Evolutionary conservation across 352 stramenopile species (phyloP).

Genomic region (Globisporangium orthogonon): DNA sequence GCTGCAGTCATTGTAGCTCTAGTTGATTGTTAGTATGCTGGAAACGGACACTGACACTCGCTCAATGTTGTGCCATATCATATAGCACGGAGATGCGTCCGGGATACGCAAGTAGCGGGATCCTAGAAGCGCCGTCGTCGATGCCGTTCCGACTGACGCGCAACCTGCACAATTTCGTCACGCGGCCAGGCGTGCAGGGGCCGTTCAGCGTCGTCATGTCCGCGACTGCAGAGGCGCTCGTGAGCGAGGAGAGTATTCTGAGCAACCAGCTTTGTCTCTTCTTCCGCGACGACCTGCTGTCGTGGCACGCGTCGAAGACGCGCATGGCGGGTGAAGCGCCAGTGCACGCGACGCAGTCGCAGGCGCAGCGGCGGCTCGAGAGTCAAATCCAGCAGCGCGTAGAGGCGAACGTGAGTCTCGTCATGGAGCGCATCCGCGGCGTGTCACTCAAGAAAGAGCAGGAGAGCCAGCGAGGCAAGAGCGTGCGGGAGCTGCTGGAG

Average conservation of each 20-base stretch:
- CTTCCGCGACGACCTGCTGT: conserved; percentile 85
- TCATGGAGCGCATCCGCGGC: conserved; percentile 73
- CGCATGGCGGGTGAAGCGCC: conserved; percentile 27
- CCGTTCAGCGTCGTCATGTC: conserved; percentile 83
- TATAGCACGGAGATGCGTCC: conserved; percentile 80
- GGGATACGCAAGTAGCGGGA: conserved; percentile 74
- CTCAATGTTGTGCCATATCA: neutral
- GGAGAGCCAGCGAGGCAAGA: conserved; percentile 60
- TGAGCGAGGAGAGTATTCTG: conserved; percentile 79
- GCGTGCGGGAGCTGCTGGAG: conserved; percentile 71
- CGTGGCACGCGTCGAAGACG: conserved; percentile 86
- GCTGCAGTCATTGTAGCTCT: no score
- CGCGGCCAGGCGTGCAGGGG: conserved; percentile 71
- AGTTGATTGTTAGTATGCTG: no score
- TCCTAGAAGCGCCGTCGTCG: conserved; percentile 67
- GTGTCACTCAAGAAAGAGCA: conserved; percentile 75
- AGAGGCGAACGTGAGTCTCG: conserved; percentile 79
- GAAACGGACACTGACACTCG: neutral
- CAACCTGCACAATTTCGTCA: conserved; percentile 88
- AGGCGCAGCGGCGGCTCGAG: conserved; percentile 57
- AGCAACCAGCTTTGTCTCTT: conserved; percentile 86
- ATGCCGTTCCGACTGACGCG: conserved; percentile 89
- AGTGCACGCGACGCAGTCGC: conserved; percentile 15
- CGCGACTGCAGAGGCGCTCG: conserved; percentile 71
- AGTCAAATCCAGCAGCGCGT: conserved; percentile 80